A percentile compares a stretch with the other conserved stretches of the same genome.
phyloP scores from a whole-genome alignment of 2,329 filamentous ascomycete genomes.

The Cladosporium sp. region DNA sequence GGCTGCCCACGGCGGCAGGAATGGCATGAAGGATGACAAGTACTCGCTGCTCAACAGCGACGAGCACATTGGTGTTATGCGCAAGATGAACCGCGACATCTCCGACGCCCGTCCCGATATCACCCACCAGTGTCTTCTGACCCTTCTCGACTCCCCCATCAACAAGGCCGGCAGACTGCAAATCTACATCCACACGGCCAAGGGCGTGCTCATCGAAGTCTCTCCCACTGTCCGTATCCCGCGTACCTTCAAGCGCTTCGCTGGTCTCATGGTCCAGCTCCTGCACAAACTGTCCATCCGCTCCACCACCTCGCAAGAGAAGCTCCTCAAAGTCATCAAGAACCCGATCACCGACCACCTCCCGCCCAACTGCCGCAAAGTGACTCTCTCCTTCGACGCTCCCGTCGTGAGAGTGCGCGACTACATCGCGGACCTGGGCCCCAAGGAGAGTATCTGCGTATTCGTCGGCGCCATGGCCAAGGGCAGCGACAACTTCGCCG shows the following conservation, averaged over 20 bases:
- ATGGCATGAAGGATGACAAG: slow-evolving; percentile 77
- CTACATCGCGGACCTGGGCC: slow-evolving; percentile 73
- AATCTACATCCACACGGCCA: slow-evolving; percentile 97
- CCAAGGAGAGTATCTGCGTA: slow-evolving; percentile 91
- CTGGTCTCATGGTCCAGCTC: slow-evolving; percentile 96
- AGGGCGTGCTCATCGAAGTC: slow-evolving; percentile 95
- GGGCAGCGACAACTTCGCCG: slow-evolving; percentile 90
- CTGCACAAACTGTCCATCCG: slow-evolving; percentile 93
- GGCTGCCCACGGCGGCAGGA: slow-evolving; percentile 57
- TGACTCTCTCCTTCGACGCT: slow-evolving; percentile 92
- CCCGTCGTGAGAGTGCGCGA: slow-evolving; percentile 81
- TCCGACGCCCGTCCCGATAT: slow-evolving; percentile 97
- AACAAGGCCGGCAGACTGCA: slow-evolving; percentile 98
- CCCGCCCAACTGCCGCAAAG: slow-evolving; percentile 94
- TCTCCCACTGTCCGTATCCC: slow-evolving; percentile 97
- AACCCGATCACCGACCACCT: slow-evolving; percentile 97
- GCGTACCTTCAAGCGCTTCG: slow-evolving; percentile 97
- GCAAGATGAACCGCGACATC: slow-evolving; percentile 98
- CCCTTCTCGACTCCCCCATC: slow-evolving; percentile 92
- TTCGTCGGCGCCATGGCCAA: slow-evolving; percentile 99
- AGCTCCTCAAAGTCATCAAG: slow-evolving; percentile 93
- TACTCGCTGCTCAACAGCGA: slow-evolving; percentile 98
- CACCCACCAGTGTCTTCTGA: slow-evolving; percentile 97
- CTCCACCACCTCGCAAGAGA: slow-evolving; percentile 94
- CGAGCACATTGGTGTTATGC: slow-evolving; percentile 98